Evolutionary conservation across 2,329 filamentous ascomycete species (phyloP), one percentile per base, ranked within the genome.

Genomic region (Xylariomycetidae sp.): DNA sequence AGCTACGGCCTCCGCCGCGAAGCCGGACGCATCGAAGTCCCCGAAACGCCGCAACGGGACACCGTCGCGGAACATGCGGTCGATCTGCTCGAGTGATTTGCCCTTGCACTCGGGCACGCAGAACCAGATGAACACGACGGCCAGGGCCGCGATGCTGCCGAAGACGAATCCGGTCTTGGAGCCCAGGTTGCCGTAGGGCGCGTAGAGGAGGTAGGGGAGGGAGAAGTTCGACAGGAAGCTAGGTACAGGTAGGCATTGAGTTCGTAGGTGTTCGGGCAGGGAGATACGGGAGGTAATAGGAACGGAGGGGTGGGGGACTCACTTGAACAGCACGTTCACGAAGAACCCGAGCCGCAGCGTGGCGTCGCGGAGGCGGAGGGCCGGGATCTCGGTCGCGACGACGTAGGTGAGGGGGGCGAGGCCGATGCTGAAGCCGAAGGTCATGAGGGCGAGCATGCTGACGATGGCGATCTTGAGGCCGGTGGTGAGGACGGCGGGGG

Each of bases 71-170:
- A 70, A 70, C 38, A 70, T 40, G 4, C 55, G 43, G 37, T 68
- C 65, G 10, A 70, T 58, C 50, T 70, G 64, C 38, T 64, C 63
- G 19, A 66, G 55, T 1, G 58, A 59, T 31, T 60, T 54, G 2
- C 63, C 63, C 16, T 62, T 63, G 3, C 66, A 62, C 47, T 71
- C 68, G 14, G 64, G 64, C n/a, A 66, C 50, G 32, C 52, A 61
- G 43, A 65, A 65, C 42, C 52, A 65, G 1, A 63, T 59, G 42
- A 64, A 67, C 2, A 57, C 44, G 1, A 65, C 46, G 31, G 64
- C 60, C 6, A 58, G 17, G 10, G 65, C 45, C 42, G 64, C 61
- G 23, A 43, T 45, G 19, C 47, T 41, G 6, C 58, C 61, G 27
- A 58, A 65, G n/a, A 64, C 60, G 29, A 61, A 64, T 2, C 60